phyloP scores from a whole-genome alignment of 345 rosid genomes.

The Murraya paniculata region DNA sequence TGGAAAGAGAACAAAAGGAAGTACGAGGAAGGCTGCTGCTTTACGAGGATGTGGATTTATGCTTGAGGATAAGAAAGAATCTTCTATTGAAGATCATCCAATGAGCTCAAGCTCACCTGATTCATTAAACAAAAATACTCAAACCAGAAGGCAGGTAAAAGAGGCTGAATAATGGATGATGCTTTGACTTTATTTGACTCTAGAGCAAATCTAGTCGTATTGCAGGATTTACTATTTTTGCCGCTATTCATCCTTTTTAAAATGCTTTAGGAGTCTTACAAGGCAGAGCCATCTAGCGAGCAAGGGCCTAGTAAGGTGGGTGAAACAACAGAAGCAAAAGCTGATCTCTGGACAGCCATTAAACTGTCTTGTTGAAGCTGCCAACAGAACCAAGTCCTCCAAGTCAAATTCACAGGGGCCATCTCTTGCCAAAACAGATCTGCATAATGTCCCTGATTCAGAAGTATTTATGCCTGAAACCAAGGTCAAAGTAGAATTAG shows the following conservation, averaged over 20 bases:
- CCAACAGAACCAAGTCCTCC: slow-evolving; percentile 66
- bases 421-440: slow-evolving; percentile 33
- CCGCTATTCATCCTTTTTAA: not conserved
- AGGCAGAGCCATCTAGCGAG: slow-evolving; percentile 32
- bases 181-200: slow-evolving; percentile 1
- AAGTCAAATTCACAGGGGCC: slow-evolving; percentile 42
- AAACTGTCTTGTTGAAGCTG: slow-evolving; percentile 76
- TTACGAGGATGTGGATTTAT: slow-evolving; percentile 38
- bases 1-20: slow-evolving; percentile 55
- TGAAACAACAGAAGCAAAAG: slow-evolving; percentile 47
- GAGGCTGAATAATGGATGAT: slow-evolving; percentile 12
- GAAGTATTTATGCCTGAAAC: slow-evolving; percentile 26
- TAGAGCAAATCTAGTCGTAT: slow-evolving; percentile 2
- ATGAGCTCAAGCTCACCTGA: slow-evolving; percentile 51
- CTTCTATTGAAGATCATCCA: slow-evolving; percentile 38
- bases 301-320: slow-evolving; percentile 23
- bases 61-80: slow-evolving; percentile 50
- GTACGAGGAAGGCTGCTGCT: slow-evolving; percentile 43
- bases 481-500: slow-evolving; percentile 29
- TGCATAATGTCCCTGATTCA: slow-evolving; percentile 14
- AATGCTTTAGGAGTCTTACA: slow-evolving; percentile 41
- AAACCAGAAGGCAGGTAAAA: slow-evolving; percentile 52
- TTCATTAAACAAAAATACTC: slow-evolving; percentile 30
- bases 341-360: slow-evolving; percentile 70
- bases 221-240: not conserved